phyloP scores from a whole-genome alignment of 2,329 filamentous ascomycete genomes.

The Trichoderma sp. region DNA sequence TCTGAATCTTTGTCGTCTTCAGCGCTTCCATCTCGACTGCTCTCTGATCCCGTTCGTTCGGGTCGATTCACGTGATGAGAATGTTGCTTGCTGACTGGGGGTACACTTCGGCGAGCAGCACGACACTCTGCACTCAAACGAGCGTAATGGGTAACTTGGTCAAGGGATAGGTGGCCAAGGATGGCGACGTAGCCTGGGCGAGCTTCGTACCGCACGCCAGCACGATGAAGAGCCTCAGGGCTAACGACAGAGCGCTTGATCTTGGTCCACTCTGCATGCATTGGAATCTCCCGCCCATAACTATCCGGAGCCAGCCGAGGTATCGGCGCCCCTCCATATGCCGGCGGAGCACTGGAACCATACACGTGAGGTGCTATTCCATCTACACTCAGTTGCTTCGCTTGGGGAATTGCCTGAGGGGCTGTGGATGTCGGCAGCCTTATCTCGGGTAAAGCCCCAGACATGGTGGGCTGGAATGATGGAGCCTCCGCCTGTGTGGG shows the following conservation, averaged over 20 bases:
- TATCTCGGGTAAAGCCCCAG: constrained; percentile 25
- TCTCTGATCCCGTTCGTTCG: constrained; percentile 33
- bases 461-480: constrained; percentile 36
- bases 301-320: constrained; percentile 54
- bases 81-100: constrained; percentile 20
- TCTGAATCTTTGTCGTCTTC: constrained; percentile 32
- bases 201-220: constrained; percentile 57
- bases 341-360: constrained; percentile 26
- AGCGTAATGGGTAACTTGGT: constrained; percentile 52
- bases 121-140: constrained; percentile 48
- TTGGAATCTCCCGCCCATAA: constrained; percentile 53
- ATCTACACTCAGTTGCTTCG: constrained; percentile 30
- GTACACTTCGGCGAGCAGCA: constrained; percentile 33
- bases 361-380: constrained; percentile 23
- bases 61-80: constrained; percentile 5
- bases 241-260: constrained; percentile 53
- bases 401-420: constrained; percentile 39
- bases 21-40: constrained; percentile 33
- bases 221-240: constrained; percentile 51
- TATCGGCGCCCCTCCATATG: constrained; percentile 35
- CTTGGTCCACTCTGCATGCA: constrained; percentile 57
- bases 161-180: constrained; percentile 51
- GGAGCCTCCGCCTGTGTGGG: constrained; percentile 33
- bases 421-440: constrained; percentile 39
- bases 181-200: constrained; percentile 58